These are phyloP conservation scores for Saturnispora sekii DNA, from an alignment of 805 yeast species.

Conservation along the genomic window DNA sequence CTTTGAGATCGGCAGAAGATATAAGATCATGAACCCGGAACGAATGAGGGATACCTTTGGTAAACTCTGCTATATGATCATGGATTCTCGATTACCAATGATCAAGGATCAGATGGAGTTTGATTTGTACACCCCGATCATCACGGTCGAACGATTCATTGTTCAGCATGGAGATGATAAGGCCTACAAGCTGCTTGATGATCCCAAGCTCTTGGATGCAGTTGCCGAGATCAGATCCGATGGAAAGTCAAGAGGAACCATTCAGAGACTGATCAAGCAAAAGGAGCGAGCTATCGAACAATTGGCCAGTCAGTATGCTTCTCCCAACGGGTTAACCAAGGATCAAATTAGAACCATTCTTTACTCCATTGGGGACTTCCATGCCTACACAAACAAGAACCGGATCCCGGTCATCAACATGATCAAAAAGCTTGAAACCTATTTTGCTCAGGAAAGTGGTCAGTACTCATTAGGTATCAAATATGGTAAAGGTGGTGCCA, in stretches of 20 bases:
- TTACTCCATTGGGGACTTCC: slow-evolving; percentile 73
- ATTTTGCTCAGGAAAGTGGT: slow-evolving; percentile 27
- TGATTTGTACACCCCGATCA: slow-evolving; percentile 62
- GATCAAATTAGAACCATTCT: slow-evolving; percentile 65
- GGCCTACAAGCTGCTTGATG: slow-evolving; percentile 39
- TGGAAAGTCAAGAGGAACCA: slow-evolving; percentile 42
- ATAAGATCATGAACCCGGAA: slow-evolving; percentile 79
- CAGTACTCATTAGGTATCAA: slow-evolving; percentile 49
- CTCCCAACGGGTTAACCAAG: slow-evolving; percentile 31
- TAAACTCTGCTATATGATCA: slow-evolving; percentile 70
- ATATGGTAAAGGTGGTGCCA: slow-evolving; percentile 58
- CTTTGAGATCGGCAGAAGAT: slow-evolving; percentile 72
- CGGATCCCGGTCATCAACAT: slow-evolving; percentile 58
- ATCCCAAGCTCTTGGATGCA: slow-evolving; percentile 50
- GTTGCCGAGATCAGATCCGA: slow-evolving; percentile 58
- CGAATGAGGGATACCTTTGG: slow-evolving; percentile 73
- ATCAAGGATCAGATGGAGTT: slow-evolving; percentile 64
- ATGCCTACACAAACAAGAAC: slow-evolving; percentile 61
- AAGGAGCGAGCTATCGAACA: slow-evolving; percentile 64
- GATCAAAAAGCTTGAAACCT: slow-evolving; percentile 42
- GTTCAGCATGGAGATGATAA: slow-evolving; percentile 24
- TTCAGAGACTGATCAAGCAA: slow-evolving; percentile 49
- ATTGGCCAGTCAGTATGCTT: slow-evolving; percentile 41
- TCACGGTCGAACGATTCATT: slow-evolving; percentile 38
- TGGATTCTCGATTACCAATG: slow-evolving; percentile 74